A percentile compares a stretch with the other conserved stretches of the same genome.
phyloP scores from a whole-genome alignment of 306 rosid species.

The Lagenaria siceraria region DNA sequence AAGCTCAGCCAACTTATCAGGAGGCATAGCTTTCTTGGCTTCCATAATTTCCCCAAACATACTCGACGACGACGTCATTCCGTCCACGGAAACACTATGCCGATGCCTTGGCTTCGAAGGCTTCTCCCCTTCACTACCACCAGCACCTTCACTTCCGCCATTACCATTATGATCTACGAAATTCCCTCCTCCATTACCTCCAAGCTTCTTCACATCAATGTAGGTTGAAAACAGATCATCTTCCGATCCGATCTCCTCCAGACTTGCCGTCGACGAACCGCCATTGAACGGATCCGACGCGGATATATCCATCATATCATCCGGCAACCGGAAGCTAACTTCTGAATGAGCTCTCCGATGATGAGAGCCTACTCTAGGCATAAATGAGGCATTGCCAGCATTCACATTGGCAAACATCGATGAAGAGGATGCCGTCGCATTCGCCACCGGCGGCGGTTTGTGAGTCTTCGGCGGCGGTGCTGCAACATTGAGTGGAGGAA shows the following conservation, averaged over 20 bases:
- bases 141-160: slow-evolving; percentile 26
- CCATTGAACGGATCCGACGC: slow-evolving; percentile 70
- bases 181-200: slow-evolving; percentile 30
- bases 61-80: slow-evolving; percentile 44
- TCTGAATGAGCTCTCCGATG: slow-evolving; percentile 84
- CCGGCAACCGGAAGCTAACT: slow-evolving; percentile 57
- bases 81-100: slow-evolving; percentile 75
- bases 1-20: slow-evolving; percentile 97
- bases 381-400: background rate
- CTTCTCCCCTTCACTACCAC: slow-evolving; percentile 40
- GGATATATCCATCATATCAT: slow-evolving; percentile 69
- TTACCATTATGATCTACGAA: slow-evolving; percentile 39
- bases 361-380: slow-evolving; percentile 12
- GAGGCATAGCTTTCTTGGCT: slow-evolving; percentile 99
- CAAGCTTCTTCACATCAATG: slow-evolving; percentile 89
- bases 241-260: slow-evolving; percentile 94
- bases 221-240: slow-evolving; percentile 92
- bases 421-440: background rate
- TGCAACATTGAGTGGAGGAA: slow-evolving; percentile 3
- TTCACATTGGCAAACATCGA: background rate
- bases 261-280: slow-evolving; percentile 71
- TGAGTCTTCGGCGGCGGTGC: background rate
- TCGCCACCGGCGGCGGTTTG: background rate
- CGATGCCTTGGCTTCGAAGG: slow-evolving; percentile 47
- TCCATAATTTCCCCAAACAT: slow-evolving; percentile 91